These are phyloP conservation scores for Pseudonitzschia delicatissima DNA, from an alignment of 108 stramenopile genomes.

Conservation along the genomic window DNA sequence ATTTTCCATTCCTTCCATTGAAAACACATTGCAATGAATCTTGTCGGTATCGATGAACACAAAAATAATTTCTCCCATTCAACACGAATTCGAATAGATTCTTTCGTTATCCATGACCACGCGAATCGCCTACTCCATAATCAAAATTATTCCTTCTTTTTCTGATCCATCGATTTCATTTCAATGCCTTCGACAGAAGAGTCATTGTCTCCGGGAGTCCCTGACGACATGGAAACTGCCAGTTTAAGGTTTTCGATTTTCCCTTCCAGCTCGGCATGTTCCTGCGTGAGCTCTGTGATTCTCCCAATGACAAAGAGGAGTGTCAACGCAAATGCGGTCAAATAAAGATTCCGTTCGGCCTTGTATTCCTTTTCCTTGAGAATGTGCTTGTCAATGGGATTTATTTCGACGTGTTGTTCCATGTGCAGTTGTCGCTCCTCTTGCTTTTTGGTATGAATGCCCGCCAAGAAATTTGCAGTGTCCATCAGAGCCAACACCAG, in stretches of 20 bases:
- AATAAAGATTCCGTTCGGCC: conserved; percentile 37
- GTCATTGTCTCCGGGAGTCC: too few species aligned
- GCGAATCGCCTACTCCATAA: neutral
- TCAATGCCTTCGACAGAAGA: conserved; percentile 24
- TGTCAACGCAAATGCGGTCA: conserved; percentile 40
- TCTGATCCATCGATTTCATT: conserved; percentile 15
- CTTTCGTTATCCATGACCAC: too few species aligned
- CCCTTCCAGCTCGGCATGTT: conserved; percentile 33
- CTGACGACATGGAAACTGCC: conserved; percentile 7
- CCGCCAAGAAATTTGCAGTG: neutral
- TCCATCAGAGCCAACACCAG: conserved; percentile 30
- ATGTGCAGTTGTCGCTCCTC: neutral
- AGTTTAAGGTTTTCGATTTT: conserved; percentile 17
- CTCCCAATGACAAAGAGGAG: conserved; percentile 44
- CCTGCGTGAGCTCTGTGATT: conserved; percentile 34
- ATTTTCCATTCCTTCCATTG: too few species aligned
- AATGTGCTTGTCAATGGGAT: neutral
- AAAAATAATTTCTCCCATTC: too few species aligned
- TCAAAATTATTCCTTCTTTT: conserved; percentile 11
- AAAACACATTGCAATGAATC: too few species aligned
- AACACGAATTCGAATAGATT: too few species aligned
- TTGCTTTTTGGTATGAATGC: conserved; percentile 7
- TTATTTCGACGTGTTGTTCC: neutral
- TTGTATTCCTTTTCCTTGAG: conserved; percentile 35
- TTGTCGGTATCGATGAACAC: too few species aligned